Evolutionary conservation across 805 yeast species (phyloP).

Genomic region (Scheffersomyces amazonensis): DNA sequence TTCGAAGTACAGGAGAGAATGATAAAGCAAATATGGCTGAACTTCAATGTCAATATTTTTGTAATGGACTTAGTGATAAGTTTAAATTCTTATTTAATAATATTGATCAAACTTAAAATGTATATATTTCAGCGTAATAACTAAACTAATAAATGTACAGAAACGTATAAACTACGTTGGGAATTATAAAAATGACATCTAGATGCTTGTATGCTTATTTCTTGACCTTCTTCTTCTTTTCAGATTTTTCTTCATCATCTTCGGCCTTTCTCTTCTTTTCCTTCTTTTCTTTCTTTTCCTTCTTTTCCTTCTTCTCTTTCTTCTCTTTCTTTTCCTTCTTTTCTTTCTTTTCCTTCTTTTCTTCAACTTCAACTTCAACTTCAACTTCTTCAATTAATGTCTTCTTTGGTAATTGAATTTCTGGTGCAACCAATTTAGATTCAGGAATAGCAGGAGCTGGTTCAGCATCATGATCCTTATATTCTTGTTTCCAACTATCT

Average conservation of each 20-base stretch:
- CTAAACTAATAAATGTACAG: slow-evolving; percentile 10
- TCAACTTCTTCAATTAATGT: slow-evolving; percentile 46
- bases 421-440: slow-evolving; percentile 48
- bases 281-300: slow-evolving; percentile 61
- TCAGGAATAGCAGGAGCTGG: slow-evolving; percentile 60
- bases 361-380: slow-evolving; percentile 16
- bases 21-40: slow-evolving; percentile 18
- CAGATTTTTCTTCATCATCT: slow-evolving; percentile 46
- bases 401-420: slow-evolving; percentile 46
- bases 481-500: slow-evolving; percentile 82
- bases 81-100: slow-evolving; percentile 6
- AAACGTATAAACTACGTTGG: slow-evolving; percentile 2
- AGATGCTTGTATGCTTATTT: neutral
- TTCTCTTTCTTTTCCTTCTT: slow-evolving; percentile 47
- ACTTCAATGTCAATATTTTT: slow-evolving; percentile 13
- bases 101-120: slow-evolving; percentile 2
- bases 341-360: slow-evolving; percentile 26
- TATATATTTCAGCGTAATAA: neutral
- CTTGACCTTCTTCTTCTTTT: slow-evolving; percentile 50
- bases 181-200: no score
- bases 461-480: slow-evolving; percentile 65
- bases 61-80: slow-evolving; percentile 6
- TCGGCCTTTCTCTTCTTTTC: slow-evolving; percentile 37
- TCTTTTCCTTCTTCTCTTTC: slow-evolving; percentile 52
- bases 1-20: slow-evolving; percentile 13